Base-by-base conservation (phyloP, 2,329 filamentous ascomycete genomes). In the Orbilia quercus region DNA sequence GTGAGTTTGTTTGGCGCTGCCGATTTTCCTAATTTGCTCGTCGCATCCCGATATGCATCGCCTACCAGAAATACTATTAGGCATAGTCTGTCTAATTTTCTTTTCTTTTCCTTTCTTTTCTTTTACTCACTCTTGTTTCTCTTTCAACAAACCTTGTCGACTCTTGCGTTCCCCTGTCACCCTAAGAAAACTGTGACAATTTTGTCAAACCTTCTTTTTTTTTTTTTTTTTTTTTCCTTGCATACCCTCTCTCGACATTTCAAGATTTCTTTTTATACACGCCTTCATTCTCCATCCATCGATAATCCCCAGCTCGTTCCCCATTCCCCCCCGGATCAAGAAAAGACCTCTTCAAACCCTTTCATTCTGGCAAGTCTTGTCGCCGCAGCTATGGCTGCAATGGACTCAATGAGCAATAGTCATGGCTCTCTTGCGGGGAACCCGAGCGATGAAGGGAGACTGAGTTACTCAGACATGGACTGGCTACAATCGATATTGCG, bases 171-270 rank as follows among this genome's bases (percentile, higher is more conserved):
- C 67, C 28, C 67, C 67, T 64, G 67, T 59, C 44, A 22, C 44
- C 22, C 28, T 63, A 7, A 9, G 23, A 66, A 67, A 72, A 65
- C 53, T 59, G 67, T 72, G 59, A 72, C 45, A 64, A 53, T 72
- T 63, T 54, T 31, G 67, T 59, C 67, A 72, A 72, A 72, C 58
- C 45, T 64, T 72, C 38, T 72, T 65, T 64, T 72, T 72, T 60
- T 72, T 65, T 23, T 48, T 66, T 14, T 42, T 18, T 22, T 31
- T 14, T n/a, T n/a, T n/a, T n/a, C n/a, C n/a, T n/a, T n/a, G n/a
- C 28, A 11, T 45, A 7, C 20, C 28, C 51, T 50, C 28, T 22
- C 7, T 60, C 53, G 53, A 53, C 22, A n/a, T 38, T 59, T 23
- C 16, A 28, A 40, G 36, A 53, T 40, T 62, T 62, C 51, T 22